These are phyloP conservation scores for Cucurbita moschata DNA, from an alignment of 306 rosid genomes.

Conservation along the genomic window DNA sequence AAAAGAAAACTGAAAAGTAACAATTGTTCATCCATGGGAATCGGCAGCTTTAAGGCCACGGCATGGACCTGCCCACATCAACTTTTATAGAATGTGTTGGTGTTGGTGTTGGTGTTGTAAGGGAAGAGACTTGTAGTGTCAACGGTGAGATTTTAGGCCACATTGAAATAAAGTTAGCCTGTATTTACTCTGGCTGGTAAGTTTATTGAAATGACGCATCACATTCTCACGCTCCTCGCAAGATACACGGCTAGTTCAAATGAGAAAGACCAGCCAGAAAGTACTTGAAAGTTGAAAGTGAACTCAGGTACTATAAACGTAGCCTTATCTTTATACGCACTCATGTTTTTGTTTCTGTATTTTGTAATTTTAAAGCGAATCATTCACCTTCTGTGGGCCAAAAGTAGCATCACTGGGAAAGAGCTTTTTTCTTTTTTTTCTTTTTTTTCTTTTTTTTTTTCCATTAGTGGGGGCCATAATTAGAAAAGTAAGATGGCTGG, in stretches of 20 bases:
- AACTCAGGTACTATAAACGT: not conserved
- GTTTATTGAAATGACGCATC: not conserved
- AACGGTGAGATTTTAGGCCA: not conserved
- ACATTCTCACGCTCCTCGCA: not conserved
- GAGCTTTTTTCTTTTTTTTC: not conserved
- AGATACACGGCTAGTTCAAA: not conserved
- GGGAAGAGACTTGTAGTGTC: not conserved
- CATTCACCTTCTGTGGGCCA: not conserved
- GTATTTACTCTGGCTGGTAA: not conserved
- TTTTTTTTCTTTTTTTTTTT: not conserved
- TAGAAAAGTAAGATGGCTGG: not conserved
- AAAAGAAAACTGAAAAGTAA: constrained; percentile 3
- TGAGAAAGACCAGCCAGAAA: not conserved
- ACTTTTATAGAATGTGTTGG: not conserved
- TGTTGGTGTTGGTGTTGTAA: not conserved
- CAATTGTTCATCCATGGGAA: not conserved
- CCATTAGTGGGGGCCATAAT: constrained; percentile 1
- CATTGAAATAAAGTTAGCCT: not conserved
- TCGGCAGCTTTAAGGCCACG: not conserved
- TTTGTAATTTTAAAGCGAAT: not conserved
- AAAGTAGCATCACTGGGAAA: not conserved
- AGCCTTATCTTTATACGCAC: not conserved
- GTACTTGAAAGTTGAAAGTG: not conserved
- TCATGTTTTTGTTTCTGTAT: not conserved
- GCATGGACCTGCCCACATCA: not conserved